phyloP scores from a whole-genome alignment of 345 rosid species.

The Citrus sp. region DNA sequence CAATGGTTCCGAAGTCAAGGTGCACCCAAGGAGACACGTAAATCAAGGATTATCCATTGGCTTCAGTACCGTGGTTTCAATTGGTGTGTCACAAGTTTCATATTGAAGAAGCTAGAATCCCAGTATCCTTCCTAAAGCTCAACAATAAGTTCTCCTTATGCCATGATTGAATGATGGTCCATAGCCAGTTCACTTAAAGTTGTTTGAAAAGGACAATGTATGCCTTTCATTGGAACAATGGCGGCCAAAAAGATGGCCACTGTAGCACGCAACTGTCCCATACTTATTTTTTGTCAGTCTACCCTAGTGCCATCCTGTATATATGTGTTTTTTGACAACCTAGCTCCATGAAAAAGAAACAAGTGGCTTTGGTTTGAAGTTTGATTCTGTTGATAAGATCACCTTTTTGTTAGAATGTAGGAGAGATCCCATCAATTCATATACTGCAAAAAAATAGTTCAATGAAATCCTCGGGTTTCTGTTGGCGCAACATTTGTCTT shows the following conservation, averaged over 20 bases:
- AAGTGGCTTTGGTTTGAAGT: slow-evolving; percentile 14
- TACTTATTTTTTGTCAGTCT: slow-evolving; percentile 15
- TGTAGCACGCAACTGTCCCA: slow-evolving; percentile 14
- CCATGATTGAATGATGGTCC: slow-evolving; percentile 13
- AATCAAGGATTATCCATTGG: slow-evolving; percentile 78
- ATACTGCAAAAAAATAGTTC: slow-evolving; percentile 3
- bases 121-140: slow-evolving; percentile 28
- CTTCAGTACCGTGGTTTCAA: slow-evolving; percentile 88
- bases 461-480: slow-evolving; percentile 2
- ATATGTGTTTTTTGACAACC: not conserved
- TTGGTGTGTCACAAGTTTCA: slow-evolving; percentile 57
- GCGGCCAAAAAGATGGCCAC: slow-evolving; percentile 18
- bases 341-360: slow-evolving; percentile 18
- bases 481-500: slow-evolving; percentile 13
- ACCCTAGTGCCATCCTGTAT: slow-evolving; percentile 19
- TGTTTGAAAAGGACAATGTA: slow-evolving; percentile 15
- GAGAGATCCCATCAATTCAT: slow-evolving; percentile 16
- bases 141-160: slow-evolving; percentile 1
- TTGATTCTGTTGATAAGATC: slow-evolving; percentile 12
- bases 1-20: slow-evolving; percentile 65
- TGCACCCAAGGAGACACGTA: slow-evolving; percentile 59
- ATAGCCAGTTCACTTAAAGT: not conserved
- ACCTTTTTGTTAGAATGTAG: not conserved
- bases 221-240: slow-evolving; percentile 9
- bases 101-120: slow-evolving; percentile 62